Percentiles rank a stretch among this genome's conserved stretches.
Conservation (phyloP, 768 basidiomycete genomes). For the Auriscalpium microsporum region DNA sequence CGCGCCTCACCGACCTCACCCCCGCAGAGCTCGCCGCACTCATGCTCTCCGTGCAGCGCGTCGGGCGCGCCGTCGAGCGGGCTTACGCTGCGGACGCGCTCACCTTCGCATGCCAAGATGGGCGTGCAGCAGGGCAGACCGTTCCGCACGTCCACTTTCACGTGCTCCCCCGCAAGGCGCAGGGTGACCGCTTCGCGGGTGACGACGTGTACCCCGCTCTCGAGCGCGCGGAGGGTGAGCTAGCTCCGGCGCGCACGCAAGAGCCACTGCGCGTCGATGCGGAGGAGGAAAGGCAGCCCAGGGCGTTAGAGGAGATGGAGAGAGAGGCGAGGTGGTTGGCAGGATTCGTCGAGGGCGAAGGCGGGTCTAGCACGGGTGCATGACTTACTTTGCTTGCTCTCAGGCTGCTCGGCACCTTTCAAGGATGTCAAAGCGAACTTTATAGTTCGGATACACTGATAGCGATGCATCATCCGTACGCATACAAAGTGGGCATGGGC, state of each 20-base stretch:
- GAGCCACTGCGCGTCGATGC: slow-evolving; percentile 31
- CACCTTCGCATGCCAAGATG: slow-evolving; percentile 92
- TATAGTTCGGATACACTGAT: too few relatives aligned
- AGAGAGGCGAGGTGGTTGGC: slow-evolving; percentile 43
- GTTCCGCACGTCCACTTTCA: slow-evolving; percentile 98
- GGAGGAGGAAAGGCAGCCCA: slow-evolving; percentile 36
- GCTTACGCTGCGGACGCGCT: slow-evolving; percentile 78
- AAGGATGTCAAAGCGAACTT: too few relatives aligned
- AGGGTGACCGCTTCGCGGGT: slow-evolving; percentile 56
- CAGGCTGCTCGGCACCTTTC: too few relatives aligned
- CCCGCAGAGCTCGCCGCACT: slow-evolving; percentile 65
- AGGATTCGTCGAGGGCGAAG: slow-evolving; percentile 28
- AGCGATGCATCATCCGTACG: too few relatives aligned
- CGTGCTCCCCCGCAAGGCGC: slow-evolving; percentile 70
- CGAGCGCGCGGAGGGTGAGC: slow-evolving; percentile 52
- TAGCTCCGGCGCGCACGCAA: slow-evolving; percentile 18
- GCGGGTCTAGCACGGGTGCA: too few relatives aligned
- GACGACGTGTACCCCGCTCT: slow-evolving; percentile 77
- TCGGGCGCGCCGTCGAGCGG: slow-evolving; percentile 72
- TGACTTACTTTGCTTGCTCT: too few relatives aligned
- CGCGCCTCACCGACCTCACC: slow-evolving; percentile 40
- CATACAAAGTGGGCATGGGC: too few relatives aligned
- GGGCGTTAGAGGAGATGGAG: slow-evolving; percentile 46
- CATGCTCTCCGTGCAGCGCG: slow-evolving; percentile 69
- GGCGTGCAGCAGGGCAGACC: slow-evolving; percentile 73